Percentiles rank a stretch among this genome's conserved stretches.
Conservation (phyloP, 306 rosid genomes). For the Geum urbanum region DNA sequence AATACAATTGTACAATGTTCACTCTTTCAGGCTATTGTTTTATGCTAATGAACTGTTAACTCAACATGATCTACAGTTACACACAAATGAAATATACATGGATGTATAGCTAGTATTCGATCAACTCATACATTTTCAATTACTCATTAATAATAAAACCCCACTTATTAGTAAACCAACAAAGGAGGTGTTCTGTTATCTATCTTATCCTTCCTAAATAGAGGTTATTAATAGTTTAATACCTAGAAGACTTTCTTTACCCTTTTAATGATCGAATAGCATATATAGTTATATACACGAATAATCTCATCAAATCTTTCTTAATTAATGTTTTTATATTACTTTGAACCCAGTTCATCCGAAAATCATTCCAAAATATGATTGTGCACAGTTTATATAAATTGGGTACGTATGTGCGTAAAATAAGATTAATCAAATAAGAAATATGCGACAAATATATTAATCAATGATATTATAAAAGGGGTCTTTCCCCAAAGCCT, state of each 20-base stretch:
- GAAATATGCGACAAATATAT: no score
- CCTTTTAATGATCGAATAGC: not conserved
- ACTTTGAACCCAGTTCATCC: no score
- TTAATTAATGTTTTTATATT: not conserved
- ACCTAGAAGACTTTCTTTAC: not conserved
- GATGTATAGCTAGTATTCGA: not conserved
- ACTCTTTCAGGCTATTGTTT: not conserved
- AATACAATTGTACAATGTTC: no score
- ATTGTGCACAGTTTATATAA: no score
- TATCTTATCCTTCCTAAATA: not conserved
- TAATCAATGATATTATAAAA: no score
- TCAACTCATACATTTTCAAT: not conserved
- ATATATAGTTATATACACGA: no score
- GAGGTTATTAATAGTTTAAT: not conserved
- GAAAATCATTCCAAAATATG: no score
- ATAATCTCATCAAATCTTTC: not conserved
- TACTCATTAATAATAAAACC: no score
- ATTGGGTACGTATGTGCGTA: no score
- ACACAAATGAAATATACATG: not conserved
- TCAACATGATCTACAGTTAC: not conserved
- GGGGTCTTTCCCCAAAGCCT: no score
- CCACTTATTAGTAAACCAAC: not conserved
- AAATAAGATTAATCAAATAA: no score
- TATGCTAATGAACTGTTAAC: slow-evolving; percentile 10
- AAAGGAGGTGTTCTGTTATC: slow-evolving; percentile 10